Evolutionary conservation across 805 yeast species (phyloP).

Genomic region (Yarrowia porcina): DNA sequence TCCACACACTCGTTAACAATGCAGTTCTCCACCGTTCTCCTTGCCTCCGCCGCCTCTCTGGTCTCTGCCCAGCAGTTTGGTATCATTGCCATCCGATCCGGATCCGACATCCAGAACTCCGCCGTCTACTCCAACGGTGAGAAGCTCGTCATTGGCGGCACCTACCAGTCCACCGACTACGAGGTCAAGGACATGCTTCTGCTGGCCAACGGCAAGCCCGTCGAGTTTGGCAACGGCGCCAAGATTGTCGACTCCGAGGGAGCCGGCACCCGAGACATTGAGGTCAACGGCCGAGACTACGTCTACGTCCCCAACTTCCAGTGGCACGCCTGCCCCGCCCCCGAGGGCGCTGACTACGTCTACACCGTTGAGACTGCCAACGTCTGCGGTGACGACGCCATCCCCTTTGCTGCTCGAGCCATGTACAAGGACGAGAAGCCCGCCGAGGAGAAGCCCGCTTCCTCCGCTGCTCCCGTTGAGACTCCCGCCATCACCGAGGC

Average conservation of each 20-base stretch:
- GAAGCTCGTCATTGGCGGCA: slow-evolving; percentile 19
- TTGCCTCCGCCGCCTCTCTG: slow-evolving; percentile 16
- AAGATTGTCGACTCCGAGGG: slow-evolving; percentile 9
- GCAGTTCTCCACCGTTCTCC: slow-evolving; percentile 17
- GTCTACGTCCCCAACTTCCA: slow-evolving; percentile 2
- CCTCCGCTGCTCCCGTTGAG: slow-evolving; percentile 12
- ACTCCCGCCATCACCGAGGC: slow-evolving; percentile 20
- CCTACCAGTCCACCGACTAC: slow-evolving; percentile 7
- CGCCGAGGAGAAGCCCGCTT: background rate
- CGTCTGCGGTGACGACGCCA: slow-evolving; percentile 12
- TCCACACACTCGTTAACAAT: background rate
- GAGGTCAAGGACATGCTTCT: slow-evolving; percentile 23
- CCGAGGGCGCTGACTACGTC: background rate
- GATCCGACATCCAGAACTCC: slow-evolving; percentile 22
- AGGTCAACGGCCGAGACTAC: slow-evolving; percentile 12
- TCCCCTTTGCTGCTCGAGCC: slow-evolving; percentile 19
- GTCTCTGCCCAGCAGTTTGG: slow-evolving; percentile 18
- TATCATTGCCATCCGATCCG: slow-evolving; percentile 26
- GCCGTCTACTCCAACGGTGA: slow-evolving; percentile 15
- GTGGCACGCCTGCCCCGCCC: slow-evolving; percentile 24
- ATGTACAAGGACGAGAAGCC: background rate
- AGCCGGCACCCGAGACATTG: slow-evolving; percentile 5
- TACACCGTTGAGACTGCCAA: slow-evolving; percentile 8
- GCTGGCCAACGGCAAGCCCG: slow-evolving; percentile 15
- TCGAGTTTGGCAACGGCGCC: slow-evolving; percentile 20